These are phyloP conservation scores for Venturia carpophila DNA, from an alignment of 2,329 filamentous ascomycete genomes.

Conservation along the genomic window DNA sequence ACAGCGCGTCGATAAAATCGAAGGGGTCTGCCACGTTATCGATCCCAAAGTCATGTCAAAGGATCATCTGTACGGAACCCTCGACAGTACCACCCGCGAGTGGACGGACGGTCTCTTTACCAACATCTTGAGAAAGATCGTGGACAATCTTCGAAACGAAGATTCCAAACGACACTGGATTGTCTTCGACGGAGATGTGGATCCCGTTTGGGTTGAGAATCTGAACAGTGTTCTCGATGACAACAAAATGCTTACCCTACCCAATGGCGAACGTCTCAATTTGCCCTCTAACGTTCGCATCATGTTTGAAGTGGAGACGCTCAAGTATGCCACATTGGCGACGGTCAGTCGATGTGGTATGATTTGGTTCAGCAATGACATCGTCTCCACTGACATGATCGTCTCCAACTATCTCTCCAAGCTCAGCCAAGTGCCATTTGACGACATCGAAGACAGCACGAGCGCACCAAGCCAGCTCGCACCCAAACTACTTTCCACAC, in stretches of 20 bases:
- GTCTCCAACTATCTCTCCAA: conserved; percentile 82
- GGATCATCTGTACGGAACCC: conserved; percentile 87
- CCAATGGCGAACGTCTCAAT: conserved; percentile 96
- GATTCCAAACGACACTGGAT: conserved; percentile 98
- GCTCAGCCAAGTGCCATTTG: conserved; percentile 75
- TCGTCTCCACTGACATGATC: conserved; percentile 87
- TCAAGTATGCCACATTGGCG: conserved; percentile 94
- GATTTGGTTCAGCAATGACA: conserved; percentile 99
- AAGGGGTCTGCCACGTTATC: conserved; percentile 94
- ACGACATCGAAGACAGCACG: conserved; percentile 90
- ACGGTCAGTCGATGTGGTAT: conserved; percentile 99
- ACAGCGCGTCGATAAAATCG: conserved; percentile 80
- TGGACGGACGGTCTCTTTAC: conserved; percentile 99
- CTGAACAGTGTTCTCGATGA: conserved; percentile 98
- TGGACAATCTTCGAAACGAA: conserved; percentile 96
- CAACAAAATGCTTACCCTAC: conserved; percentile 94
- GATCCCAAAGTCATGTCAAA: conserved; percentile 99
- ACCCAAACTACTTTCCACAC: conserved; percentile 65
- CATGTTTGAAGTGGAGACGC: conserved; percentile 98
- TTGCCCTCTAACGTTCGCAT: conserved; percentile 91
- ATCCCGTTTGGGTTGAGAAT: conserved; percentile 99
- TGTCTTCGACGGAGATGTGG: conserved; percentile 96
- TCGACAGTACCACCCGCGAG: conserved; percentile 94
- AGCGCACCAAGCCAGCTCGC: conserved; percentile 49
- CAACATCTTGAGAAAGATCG: conserved; percentile 94